Conservation (phyloP, 306 rosid genomes). For the Elaeagnus macrophylla region DNA sequence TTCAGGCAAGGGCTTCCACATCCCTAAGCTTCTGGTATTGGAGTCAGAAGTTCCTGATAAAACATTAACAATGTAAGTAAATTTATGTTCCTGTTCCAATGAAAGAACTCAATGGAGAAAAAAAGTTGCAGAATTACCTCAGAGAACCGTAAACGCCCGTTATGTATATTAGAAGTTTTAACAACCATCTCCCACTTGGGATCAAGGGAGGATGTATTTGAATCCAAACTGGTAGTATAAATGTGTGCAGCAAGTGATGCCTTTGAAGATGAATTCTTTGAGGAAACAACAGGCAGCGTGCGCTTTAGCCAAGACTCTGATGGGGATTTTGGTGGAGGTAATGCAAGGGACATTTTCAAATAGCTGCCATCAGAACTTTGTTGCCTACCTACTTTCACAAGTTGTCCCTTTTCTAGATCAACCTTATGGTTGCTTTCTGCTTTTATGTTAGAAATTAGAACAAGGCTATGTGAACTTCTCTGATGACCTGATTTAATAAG, state of each 20-base stretch:
- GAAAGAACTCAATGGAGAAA: constrained; percentile 16
- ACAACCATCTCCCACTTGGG: constrained; percentile 48
- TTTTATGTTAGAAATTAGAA: constrained; percentile 20
- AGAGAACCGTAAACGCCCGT: constrained; percentile 36
- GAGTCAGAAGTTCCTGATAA: constrained; percentile 46
- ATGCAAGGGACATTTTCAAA: constrained; percentile 35
- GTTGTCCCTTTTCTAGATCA: constrained; percentile 30
- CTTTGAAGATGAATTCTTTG: constrained; percentile 31
- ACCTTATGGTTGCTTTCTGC: constrained; percentile 11
- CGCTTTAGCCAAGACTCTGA: constrained; percentile 92
- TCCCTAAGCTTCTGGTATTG: constrained; percentile 61
- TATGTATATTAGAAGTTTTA: constrained; percentile 37
- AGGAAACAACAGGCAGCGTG: constrained; percentile 52
- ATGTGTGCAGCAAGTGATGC: constrained; percentile 28
- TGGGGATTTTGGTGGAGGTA: constrained; percentile 76
- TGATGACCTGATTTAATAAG: constrained; percentile 14
- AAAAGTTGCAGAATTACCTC: constrained; percentile 39
- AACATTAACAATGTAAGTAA: constrained; percentile 15
- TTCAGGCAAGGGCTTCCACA: constrained; percentile 16
- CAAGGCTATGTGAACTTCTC: constrained; percentile 13
- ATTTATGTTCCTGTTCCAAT: not conserved
- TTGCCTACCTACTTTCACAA: constrained; percentile 13
- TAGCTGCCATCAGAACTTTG: constrained; percentile 13
- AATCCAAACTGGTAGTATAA: constrained; percentile 17
- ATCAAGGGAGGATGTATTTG: constrained; percentile 16